Evolutionary conservation across 345 rosid genomes (phyloP), one percentile per base, ranked within the genome.

Genomic region (Hibiscus tridactylites): DNA sequence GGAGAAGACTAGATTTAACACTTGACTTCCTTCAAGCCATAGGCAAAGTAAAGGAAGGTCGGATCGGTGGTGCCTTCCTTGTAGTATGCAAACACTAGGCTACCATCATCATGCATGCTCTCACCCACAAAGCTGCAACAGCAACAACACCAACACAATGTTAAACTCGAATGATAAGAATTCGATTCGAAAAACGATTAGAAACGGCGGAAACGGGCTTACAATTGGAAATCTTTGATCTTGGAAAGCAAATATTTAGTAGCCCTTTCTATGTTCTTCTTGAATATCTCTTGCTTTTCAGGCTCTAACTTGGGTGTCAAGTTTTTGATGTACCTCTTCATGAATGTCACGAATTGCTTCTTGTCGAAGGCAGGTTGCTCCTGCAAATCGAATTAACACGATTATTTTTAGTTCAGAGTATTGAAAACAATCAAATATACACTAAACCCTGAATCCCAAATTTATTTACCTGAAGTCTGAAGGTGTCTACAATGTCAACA

Each of bases 301-400:
- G 67, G 76, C 4, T 85, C 88, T 54, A 91, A 71, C 78, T 87
- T 88, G 57, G 85, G 42, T 53, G 76, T 68, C 82, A 94, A 69
- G 66, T 49, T 46, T 87, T 94, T 94, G 78, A 94, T 91, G 83
- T 76, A 87, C 77, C 80, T 90, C 79, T 94, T 91, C 61, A 94
- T 74, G 71, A 28, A 82, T 72, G 78, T 72, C 6, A 88, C 78
- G 54, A 90, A 94, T 21, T 76, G 88, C 80, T 91, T 91, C 89
- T 87, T 91, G 79, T 91, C 91, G 63, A 84, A 94, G 11, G 96
- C 0, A 56, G 95, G 95, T 94, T 94, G 98, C 75, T 90, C 98
- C 96, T 93, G 78, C 67, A 75, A 58, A n/a, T n/a, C 53, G 16
- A 4, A 50, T 10, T 2, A 44, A 10, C 13, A 44, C 3, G 47